Percentiles rank a stretch among this genome's conserved stretches.
These are phyloP conservation scores for Pseudevernia furfuracea DNA, from an alignment of 495 filamentous ascomycete species.

Conservation along the genomic window DNA sequence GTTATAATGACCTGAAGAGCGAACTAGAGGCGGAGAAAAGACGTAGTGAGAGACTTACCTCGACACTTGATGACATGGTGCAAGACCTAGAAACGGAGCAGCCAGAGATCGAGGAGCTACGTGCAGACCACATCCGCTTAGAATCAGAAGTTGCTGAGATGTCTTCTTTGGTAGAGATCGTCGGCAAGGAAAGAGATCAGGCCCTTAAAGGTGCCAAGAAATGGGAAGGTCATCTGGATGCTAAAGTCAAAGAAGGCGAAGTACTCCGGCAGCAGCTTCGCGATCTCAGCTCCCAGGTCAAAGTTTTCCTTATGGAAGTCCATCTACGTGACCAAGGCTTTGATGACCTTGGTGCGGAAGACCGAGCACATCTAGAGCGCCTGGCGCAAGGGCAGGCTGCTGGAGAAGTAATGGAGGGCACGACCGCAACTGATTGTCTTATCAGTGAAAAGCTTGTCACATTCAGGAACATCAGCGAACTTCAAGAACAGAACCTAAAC, in stretches of 20 bases:
- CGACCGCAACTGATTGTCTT: conserved; percentile 65
- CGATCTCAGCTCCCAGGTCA: conserved; percentile 82
- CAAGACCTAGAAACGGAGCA: conserved; percentile 50
- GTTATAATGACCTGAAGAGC: conserved; percentile 54
- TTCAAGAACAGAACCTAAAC: conserved; percentile 83
- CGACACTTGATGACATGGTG: conserved; percentile 73
- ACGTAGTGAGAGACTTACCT: conserved; percentile 59
- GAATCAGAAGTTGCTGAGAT: conserved; percentile 68
- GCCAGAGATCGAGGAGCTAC: conserved; percentile 56
- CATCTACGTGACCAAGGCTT: conserved; percentile 72
- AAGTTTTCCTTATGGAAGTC: conserved; percentile 76
- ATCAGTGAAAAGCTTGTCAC: conserved; percentile 76
- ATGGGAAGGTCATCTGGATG: conserved; percentile 63
- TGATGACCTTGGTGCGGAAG: conserved; percentile 58
- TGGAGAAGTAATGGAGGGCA: conserved; percentile 51
- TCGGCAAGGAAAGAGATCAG: conserved; percentile 48
- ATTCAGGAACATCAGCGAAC: conserved; percentile 74
- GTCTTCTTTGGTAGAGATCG: conserved; percentile 57
- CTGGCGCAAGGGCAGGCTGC: conserved; percentile 58
- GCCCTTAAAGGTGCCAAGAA: conserved; percentile 57
- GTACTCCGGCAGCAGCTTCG: conserved; percentile 82
- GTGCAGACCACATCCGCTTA: conserved; percentile 46
- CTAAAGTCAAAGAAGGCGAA: conserved; percentile 62
- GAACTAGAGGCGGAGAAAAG: conserved; percentile 59
- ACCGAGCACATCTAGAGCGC: conserved; percentile 58